Percentiles rank a stretch among this genome's conserved stretches.
These are phyloP conservation scores for Vickermania spadyakhi DNA, from an alignment of 208 protist genomes.

Conservation along the genomic window DNA sequence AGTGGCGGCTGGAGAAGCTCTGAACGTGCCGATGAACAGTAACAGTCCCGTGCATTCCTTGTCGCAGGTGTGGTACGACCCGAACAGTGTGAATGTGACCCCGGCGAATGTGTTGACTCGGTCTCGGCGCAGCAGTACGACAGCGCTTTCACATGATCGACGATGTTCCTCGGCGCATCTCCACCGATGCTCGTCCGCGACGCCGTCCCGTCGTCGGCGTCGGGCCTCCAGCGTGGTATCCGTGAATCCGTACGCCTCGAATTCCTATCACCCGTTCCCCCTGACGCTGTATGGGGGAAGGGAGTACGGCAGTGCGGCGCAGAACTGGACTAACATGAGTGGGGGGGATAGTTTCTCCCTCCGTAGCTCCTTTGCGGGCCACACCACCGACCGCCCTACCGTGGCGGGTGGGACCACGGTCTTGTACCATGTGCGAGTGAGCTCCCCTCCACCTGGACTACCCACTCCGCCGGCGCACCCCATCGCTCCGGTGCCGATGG, in stretches of 20 bases:
- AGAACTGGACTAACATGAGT: neutral
- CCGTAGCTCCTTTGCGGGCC: neutral
- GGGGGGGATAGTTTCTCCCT: neutral
- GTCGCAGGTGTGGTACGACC: neutral
- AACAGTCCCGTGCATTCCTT: neutral
- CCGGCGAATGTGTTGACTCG: neutral
- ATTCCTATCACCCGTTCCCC: neutral
- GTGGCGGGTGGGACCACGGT: too few relatives aligned
- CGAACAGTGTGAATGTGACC: neutral
- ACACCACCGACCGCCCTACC: too few relatives aligned
- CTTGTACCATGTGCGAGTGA: too few relatives aligned
- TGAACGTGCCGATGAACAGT: too few relatives aligned
- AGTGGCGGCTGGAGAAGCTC: too few relatives aligned
- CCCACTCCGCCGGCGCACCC: too few relatives aligned
- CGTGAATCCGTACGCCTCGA: neutral
- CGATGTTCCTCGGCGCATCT: neutral
- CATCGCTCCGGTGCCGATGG: too few relatives aligned
- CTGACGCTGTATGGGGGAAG: too few relatives aligned
- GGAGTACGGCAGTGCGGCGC: too few relatives aligned
- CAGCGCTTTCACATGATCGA: neutral
- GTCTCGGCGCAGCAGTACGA: neutral
- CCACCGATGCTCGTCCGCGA: neutral
- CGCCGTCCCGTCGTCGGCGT: neutral
- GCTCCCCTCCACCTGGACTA: too few relatives aligned
- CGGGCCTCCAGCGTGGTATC: neutral